These are phyloP conservation scores for Paramecium primaurelia DNA, from an alignment of 73 alveolate species.

Conservation along the genomic window DNA sequence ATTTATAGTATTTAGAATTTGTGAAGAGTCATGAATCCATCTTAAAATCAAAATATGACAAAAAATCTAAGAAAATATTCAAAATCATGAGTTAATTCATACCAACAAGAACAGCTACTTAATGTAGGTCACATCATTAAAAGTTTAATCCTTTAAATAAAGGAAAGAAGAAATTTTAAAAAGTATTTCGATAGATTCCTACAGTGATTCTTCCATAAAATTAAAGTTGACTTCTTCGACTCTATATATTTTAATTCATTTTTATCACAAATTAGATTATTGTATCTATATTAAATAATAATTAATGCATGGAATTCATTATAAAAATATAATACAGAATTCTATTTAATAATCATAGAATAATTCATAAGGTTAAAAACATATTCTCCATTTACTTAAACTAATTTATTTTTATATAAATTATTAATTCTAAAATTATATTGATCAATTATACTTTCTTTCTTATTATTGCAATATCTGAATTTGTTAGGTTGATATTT, in stretches of 20 bases:
- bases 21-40: not conserved
- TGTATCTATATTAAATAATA: not conserved
- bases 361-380: not conserved
- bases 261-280: not conserved
- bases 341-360: too few relatives aligned
- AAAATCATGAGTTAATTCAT: slow-evolving; percentile 35
- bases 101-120: slow-evolving; percentile 33
- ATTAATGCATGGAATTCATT: not conserved
- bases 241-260: not conserved
- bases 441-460: not conserved
- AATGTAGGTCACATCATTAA: slow-evolving; percentile 49
- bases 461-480: not conserved
- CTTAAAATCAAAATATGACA: slow-evolving; percentile 30
- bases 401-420: not conserved
- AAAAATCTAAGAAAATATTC: slow-evolving; percentile 32
- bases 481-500: too few relatives aligned
- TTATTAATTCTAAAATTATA: too few relatives aligned
- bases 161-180: not conserved
- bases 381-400: not conserved
- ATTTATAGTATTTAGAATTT: not conserved
- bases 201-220: not conserved
- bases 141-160: slow-evolving; percentile 15
- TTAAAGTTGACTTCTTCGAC: not conserved
- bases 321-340: not conserved
- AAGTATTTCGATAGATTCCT: not conserved